Evolutionary conservation across 495 filamentous ascomycete species (phyloP).

Genomic region (Parachaetomium inaequale): DNA sequence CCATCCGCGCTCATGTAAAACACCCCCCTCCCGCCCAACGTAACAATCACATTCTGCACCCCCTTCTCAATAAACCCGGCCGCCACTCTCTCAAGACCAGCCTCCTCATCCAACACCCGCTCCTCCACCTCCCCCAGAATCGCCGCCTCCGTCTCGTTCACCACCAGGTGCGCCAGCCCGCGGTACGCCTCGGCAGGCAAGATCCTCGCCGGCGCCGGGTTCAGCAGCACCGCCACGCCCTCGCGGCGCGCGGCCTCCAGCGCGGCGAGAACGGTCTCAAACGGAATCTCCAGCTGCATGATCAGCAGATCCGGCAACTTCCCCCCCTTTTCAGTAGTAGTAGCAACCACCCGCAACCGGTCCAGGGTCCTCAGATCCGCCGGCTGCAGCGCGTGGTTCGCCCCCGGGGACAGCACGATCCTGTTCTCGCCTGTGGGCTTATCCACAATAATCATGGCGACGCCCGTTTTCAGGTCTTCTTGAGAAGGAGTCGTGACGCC

Average conservation of each 20-base stretch:
- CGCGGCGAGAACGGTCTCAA: slow-evolving; percentile 64
- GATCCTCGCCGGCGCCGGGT: slow-evolving; percentile 74
- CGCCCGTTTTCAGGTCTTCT: slow-evolving; percentile 61
- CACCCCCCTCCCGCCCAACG: slow-evolving; percentile 73
- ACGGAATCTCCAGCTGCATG: slow-evolving; percentile 85
- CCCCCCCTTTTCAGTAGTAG: neutral
- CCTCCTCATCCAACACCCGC: slow-evolving; percentile 46
- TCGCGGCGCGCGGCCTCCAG: slow-evolving; percentile 50
- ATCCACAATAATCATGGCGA: slow-evolving; percentile 82
- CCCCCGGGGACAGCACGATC: slow-evolving; percentile 76
- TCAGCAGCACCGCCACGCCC: slow-evolving; percentile 64
- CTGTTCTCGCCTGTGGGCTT: slow-evolving; percentile 76
- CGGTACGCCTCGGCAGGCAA: slow-evolving; percentile 65
- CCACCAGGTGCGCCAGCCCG: slow-evolving; percentile 71
- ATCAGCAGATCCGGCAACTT: slow-evolving; percentile 59
- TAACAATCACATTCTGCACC: slow-evolving; percentile 74
- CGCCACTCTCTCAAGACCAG: slow-evolving; percentile 45
- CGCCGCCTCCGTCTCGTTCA: slow-evolving; percentile 89
- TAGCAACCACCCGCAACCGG: neutral
- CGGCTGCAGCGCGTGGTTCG: slow-evolving; percentile 57
- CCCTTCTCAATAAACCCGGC: slow-evolving; percentile 60
- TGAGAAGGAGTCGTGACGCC: slow-evolving; percentile 49
- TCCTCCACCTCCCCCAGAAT: slow-evolving; percentile 58
- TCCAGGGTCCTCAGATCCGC: slow-evolving; percentile 12
- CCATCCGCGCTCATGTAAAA: slow-evolving; percentile 48